phyloP scores from a whole-genome alignment of 1,139 yeast species.

The Geotrichum bryndzae region DNA sequence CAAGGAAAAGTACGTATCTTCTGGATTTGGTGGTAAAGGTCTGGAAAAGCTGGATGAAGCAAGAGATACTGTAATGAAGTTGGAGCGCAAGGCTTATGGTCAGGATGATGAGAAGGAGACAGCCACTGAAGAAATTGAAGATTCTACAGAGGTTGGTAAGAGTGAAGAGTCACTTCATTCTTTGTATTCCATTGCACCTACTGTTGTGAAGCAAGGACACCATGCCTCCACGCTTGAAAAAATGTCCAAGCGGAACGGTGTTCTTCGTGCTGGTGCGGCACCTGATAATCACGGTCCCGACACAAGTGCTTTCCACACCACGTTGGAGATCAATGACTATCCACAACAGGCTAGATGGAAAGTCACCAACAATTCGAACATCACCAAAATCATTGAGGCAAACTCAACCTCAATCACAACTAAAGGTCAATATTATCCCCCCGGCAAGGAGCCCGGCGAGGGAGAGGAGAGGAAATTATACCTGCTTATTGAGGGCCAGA shows the following conservation, averaged over 20 bases:
- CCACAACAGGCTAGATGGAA: constrained; percentile 84
- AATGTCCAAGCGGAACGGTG: constrained; percentile 9
- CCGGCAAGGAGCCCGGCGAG: constrained; percentile 42
- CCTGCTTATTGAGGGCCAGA: constrained; percentile 70
- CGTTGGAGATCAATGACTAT: constrained; percentile 72
- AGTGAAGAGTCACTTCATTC: constrained; percentile 2
- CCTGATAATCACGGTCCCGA: constrained; percentile 62
- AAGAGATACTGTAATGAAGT: constrained; percentile 51
- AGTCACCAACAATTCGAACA: constrained; percentile 64
- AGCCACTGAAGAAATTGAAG: constrained; percentile 28
- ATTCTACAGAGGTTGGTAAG: constrained; percentile 18
- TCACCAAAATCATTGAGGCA: constrained; percentile 60
- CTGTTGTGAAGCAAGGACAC: constrained; percentile 16
- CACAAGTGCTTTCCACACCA: constrained; percentile 59
- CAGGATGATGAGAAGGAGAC: constrained; percentile 28
- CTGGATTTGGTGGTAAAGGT: constrained; percentile 94
- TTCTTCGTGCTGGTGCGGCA: constrained; percentile 44
- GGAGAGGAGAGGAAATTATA: constrained; percentile 70
- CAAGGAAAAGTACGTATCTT: constrained; percentile 50
- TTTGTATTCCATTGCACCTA: constrained; percentile 6
- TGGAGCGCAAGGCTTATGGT: constrained; percentile 43
- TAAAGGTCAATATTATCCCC: constrained; percentile 72
- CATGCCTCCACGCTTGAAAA: constrained; percentile 12
- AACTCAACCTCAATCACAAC: constrained; percentile 77
- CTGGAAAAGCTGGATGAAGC: constrained; percentile 70